phyloP scores from a whole-genome alignment of 805 yeast species.

The Candida fluviatilis region DNA sequence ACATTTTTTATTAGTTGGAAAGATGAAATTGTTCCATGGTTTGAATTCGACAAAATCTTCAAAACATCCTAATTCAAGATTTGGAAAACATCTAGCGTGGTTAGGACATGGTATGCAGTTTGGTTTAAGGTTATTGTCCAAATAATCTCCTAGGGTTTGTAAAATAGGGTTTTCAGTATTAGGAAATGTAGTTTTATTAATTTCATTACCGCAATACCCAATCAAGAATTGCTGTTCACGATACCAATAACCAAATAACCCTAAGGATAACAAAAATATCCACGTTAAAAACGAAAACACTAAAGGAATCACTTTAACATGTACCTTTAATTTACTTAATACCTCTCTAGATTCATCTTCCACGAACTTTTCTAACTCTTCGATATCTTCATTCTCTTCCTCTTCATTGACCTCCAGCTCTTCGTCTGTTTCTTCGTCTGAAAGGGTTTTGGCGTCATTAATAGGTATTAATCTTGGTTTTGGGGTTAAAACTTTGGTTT shows the following conservation, averaged over 20 bases:
- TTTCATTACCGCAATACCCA: constrained; percentile 75
- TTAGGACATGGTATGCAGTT: constrained; percentile 74
- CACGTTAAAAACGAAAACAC: constrained; percentile 21
- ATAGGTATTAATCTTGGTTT: constrained; percentile 15
- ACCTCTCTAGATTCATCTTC: constrained; percentile 10
- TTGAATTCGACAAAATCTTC: constrained; percentile 53
- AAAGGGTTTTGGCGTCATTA: not conserved
- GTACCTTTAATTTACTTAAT: constrained; percentile 3
- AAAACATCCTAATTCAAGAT: constrained; percentile 61
- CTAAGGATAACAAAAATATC: constrained; percentile 30
- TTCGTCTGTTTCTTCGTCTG: constrained; percentile 7
- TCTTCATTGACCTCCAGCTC: constrained; percentile 7
- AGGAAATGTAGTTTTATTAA: constrained; percentile 40
- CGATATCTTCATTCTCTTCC: constrained; percentile 12
- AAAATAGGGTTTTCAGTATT: constrained; percentile 24
- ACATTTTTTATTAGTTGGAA: constrained; percentile 52
- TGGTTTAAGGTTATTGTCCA: constrained; percentile 50
- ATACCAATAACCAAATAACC: constrained; percentile 53
- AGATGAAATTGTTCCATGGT: constrained; percentile 58
- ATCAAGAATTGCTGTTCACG: constrained; percentile 55
- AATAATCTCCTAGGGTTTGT: constrained; percentile 35
- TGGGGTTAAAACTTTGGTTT: constrained; percentile 9
- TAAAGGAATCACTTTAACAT: constrained; percentile 3
- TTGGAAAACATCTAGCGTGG: constrained; percentile 69
- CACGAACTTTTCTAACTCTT: constrained; percentile 11